Evolutionary conservation across 2,329 filamentous ascomycete genomes (phyloP), one percentile per base, ranked within the genome.

Genomic region (Sordariomycetes sp.): DNA sequence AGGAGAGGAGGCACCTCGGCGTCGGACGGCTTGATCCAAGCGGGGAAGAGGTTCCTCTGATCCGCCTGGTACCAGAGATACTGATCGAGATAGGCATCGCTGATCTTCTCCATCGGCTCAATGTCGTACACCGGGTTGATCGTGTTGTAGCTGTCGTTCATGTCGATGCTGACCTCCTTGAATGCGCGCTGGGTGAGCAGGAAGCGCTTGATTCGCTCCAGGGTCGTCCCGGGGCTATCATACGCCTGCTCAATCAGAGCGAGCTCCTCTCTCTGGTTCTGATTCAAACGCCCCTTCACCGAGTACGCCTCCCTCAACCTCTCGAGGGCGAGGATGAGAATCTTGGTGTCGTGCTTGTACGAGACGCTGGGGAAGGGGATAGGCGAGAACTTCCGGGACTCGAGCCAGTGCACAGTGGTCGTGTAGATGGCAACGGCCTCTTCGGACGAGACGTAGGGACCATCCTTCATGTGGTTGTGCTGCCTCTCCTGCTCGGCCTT

Each of bases 71-170:
- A 99, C 94, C 95, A 99, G 11, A 99, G 80, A 67, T 99, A 99
- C 68, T 99, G 95, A 67, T 99, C 94, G 54, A 99, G 83, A 66
- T 99, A 99, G 2, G 94, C 95, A 73, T 99, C 94, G 46, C 93
- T 99, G 65, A 99, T 99, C 77, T 99, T 99, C 77, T 99, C 94
- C 60, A 99, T 97, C 0, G 94, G 94, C 73, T 99, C 95, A 60
- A 99, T 94, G 64, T 99, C 94, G 69, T 99, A 99, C 1, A 99
- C 94, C 0, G 94, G 95, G 69, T 99, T 99, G 77, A 99, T 99
- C 20, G 90, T 93, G 78, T 86, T 97, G 76, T 99, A 99, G 69
- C 99, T 99, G 75, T 99, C 94, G 71, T 99, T 99, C 94, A 99
- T 99, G 69, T 99, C 94, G 64, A 99, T 99, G 58, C 93, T 94